Conservation (phyloP, 129 eudicot genomes). For the Deinandra increscens region DNA sequence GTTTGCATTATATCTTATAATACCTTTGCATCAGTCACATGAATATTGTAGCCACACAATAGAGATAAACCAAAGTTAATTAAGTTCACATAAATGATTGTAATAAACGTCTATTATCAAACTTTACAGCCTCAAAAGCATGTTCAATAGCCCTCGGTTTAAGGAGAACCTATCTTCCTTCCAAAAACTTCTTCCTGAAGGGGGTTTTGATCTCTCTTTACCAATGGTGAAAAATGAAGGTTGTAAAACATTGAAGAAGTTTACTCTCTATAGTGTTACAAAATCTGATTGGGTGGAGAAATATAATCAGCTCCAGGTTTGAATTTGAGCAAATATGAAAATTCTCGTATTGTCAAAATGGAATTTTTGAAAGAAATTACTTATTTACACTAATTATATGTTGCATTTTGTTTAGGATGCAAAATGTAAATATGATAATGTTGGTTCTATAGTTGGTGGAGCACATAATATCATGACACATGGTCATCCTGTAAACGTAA, state of each 20-base stretch:
- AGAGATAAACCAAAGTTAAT: not conserved
- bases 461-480: constrained; percentile 40
- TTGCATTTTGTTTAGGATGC: constrained; percentile 35
- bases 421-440: constrained; percentile 40
- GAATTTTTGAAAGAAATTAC: not conserved
- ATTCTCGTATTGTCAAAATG: not conserved
- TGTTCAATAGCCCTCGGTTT: constrained; percentile 73
- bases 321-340: constrained; percentile 16
- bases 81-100: not conserved
- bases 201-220: constrained; percentile 63
- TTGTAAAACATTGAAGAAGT: constrained; percentile 57
- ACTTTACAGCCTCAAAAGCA: constrained; percentile 58
- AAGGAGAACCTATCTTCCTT: constrained; percentile 68
- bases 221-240: constrained; percentile 55
- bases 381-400: constrained; percentile 13
- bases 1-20: constrained; percentile 37
- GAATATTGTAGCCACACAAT: not conserved
- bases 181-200: constrained; percentile 85
- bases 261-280: constrained; percentile 51
- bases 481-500: constrained; percentile 42
- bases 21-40: constrained; percentile 3
- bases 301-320: constrained; percentile 66
- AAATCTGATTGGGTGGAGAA: constrained; percentile 85
- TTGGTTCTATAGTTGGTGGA: constrained; percentile 39
- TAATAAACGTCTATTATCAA: constrained; percentile 19